Percentiles rank a stretch among this genome's conserved stretches.
Conservation (phyloP, 495 filamentous ascomycete species). For the Cairneyella variabilis region DNA sequence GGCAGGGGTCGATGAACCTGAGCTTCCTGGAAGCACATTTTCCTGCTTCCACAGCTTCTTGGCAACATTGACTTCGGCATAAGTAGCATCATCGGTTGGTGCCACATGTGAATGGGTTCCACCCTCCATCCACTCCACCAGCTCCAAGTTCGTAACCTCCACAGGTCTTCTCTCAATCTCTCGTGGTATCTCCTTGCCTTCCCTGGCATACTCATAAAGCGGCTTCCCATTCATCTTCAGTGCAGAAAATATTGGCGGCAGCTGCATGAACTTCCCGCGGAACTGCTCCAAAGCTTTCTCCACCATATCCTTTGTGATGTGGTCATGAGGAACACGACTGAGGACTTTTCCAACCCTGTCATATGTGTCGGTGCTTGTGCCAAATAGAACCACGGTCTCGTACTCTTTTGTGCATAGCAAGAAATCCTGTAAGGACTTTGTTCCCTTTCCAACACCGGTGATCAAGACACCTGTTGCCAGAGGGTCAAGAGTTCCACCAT, state of each 20-base stretch:
- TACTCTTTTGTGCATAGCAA: constrained; percentile 89
- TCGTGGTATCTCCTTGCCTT: constrained; percentile 75
- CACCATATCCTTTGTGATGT: constrained; percentile 73
- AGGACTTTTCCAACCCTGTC: constrained; percentile 81
- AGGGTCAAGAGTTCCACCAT: constrained; percentile 94
- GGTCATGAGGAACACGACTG: constrained; percentile 63
- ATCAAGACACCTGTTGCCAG: constrained; percentile 91
- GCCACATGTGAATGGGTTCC: constrained; percentile 70
- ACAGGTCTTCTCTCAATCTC: constrained; percentile 81
- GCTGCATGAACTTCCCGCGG: constrained; percentile 84
- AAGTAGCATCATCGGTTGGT: constrained; percentile 69
- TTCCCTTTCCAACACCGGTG: constrained; percentile 81
- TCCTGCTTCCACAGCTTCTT: constrained; percentile 61
- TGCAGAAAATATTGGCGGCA: constrained; percentile 88
- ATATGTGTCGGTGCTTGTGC: constrained; percentile 89
- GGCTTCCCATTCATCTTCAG: constrained; percentile 86
- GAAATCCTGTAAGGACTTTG: constrained; percentile 74
- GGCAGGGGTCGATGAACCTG: too few species aligned
- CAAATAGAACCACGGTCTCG: constrained; percentile 84
- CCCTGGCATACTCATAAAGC: constrained; percentile 92
- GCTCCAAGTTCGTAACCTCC: constrained; percentile 67
- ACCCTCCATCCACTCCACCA: constrained; percentile 84
- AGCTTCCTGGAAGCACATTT: constrained; percentile 15
- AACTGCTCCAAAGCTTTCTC: constrained; percentile 74
- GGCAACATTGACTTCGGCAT: constrained; percentile 67